Conservation (phyloP, 768 basidiomycete genomes). For the Arthromyces matolae region DNA sequence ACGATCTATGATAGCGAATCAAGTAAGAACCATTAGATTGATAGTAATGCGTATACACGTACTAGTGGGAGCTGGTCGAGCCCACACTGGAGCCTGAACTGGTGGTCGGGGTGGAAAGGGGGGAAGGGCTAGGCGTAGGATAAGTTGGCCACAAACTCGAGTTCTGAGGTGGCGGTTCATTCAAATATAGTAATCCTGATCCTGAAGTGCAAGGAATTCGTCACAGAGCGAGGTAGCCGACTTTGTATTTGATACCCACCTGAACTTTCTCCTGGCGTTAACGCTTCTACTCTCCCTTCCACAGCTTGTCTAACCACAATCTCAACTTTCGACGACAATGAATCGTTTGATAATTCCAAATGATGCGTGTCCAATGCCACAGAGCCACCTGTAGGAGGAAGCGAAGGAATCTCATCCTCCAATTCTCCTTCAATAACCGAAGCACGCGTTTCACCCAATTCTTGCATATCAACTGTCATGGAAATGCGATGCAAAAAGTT, state of each 20-base stretch:
- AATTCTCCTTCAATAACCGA: not conserved
- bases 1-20: too few relatives aligned
- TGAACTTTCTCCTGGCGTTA: not conserved
- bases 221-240: too few relatives aligned
- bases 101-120: too few relatives aligned
- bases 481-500: not conserved
- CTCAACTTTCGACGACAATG: not conserved
- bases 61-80: too few relatives aligned
- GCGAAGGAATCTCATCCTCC: not conserved
- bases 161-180: not conserved
- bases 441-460: not conserved
- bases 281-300: not conserved
- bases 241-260: not conserved
- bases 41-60: too few relatives aligned
- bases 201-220: too few relatives aligned
- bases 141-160: too few relatives aligned
- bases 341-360: not conserved
- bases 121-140: too few relatives aligned
- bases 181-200: not conserved
- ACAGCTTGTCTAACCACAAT: constrained; percentile 1
- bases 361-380: not conserved
- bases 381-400: not conserved
- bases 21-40: too few relatives aligned
- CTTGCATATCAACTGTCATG: not conserved
- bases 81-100: too few relatives aligned